These are phyloP conservation scores for Heracleum sosnowskyi DNA, from an alignment of 129 eudicot genomes.

Conservation along the genomic window DNA sequence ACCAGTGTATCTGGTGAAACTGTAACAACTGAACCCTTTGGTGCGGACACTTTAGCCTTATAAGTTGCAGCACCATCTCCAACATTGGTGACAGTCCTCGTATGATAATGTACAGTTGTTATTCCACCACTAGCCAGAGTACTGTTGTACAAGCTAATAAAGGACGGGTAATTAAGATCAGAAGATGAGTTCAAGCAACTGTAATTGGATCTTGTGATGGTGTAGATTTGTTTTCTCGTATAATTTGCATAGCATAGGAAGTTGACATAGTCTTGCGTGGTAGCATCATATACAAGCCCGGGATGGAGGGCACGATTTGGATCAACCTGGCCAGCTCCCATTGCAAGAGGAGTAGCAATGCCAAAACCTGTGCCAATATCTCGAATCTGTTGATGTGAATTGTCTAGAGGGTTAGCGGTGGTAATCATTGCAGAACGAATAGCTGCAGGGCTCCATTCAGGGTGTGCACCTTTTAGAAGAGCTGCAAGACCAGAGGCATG, in stretches of 20 bases:
- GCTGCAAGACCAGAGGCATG: conserved; percentile 34
- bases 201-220: conserved; percentile 19
- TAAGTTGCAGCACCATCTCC: conserved; percentile 20
- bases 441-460: conserved; percentile 36
- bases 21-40: conserved; percentile 19
- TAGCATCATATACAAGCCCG: conserved; percentile 27
- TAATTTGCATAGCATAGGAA: conserved; percentile 25
- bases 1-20: conserved; percentile 21
- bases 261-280: conserved; percentile 25
- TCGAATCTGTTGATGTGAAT: background rate
- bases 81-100: conserved; percentile 24
- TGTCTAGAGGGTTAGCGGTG: conserved; percentile 25
- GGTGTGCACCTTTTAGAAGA: conserved; percentile 30
- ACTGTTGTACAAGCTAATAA: conserved; percentile 16
- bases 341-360: conserved; percentile 22
- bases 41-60: conserved; percentile 17
- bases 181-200: conserved; percentile 17
- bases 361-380: conserved; percentile 1
- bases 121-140: background rate
- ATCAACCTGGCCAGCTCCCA: conserved; percentile 34
- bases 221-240: conserved; percentile 15
- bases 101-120: background rate
- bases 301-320: conserved; percentile 35
- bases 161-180: conserved; percentile 37
- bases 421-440: conserved; percentile 35